Evolutionary conservation across 768 basidiomycete species (phyloP).

Genomic region (Pleurotus salmoneostramineus): DNA sequence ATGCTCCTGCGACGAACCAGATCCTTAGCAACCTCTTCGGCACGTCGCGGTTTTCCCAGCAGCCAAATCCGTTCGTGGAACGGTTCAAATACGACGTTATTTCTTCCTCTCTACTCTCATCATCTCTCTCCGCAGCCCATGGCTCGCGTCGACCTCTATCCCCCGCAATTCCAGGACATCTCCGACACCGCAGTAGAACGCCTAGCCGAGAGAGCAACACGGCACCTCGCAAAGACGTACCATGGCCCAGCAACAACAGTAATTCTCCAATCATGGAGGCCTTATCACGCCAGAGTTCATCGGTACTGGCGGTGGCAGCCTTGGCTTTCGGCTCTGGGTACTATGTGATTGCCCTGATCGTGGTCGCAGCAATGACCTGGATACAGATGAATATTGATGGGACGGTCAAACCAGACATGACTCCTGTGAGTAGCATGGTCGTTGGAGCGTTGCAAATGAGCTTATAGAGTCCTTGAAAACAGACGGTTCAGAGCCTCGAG

Average conservation of each 20-base stretch:
- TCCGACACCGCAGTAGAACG: slow-evolving; percentile 37
- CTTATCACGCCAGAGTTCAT: slow-evolving; percentile 31
- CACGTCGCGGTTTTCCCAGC: slow-evolving; percentile 24
- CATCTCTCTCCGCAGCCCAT: slow-evolving; percentile 42
- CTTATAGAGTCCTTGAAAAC: slow-evolving; percentile 9
- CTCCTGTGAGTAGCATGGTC: slow-evolving; percentile 39
- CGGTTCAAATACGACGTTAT: slow-evolving; percentile 84
- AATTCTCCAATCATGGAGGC: slow-evolving; percentile 28
- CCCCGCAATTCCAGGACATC: slow-evolving; percentile 44
- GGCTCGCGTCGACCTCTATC: slow-evolving; percentile 26
- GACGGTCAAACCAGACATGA: slow-evolving; percentile 37
- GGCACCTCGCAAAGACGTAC: slow-evolving; percentile 14
- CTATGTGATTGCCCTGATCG: slow-evolving; percentile 5
- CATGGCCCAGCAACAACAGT: slow-evolving; percentile 17
- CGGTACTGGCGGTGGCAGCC: slow-evolving; percentile 32
- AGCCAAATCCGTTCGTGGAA: slow-evolving; percentile 58
- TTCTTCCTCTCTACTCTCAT: slow-evolving; percentile 71
- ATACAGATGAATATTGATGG: slow-evolving; percentile 18
- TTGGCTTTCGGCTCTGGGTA: slow-evolving; percentile 28
- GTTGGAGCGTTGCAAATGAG: not conserved
- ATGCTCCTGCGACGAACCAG: slow-evolving; percentile 27
- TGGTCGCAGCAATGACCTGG: not conserved
- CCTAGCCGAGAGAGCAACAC: slow-evolving; percentile 29
- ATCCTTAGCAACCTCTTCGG: slow-evolving; percentile 26
- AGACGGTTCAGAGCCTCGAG: slow-evolving; percentile 66